Evolutionary conservation across 1,284 basidiomycete genomes (phyloP).

Genomic region (Leccinum pachyderme): DNA sequence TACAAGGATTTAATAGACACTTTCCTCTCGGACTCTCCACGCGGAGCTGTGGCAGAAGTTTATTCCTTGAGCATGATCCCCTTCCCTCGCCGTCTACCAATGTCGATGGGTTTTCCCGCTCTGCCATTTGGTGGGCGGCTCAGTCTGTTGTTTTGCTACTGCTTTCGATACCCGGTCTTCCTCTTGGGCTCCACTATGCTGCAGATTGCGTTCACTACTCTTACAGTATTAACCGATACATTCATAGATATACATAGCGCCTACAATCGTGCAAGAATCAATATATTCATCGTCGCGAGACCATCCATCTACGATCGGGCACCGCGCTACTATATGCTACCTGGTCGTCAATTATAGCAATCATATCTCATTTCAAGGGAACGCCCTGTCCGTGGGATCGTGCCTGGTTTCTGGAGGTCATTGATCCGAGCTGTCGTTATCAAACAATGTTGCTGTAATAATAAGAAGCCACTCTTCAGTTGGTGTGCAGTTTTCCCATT

Average conservation of each 20-base stretch:
- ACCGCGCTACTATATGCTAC: background rate
- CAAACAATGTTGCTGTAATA: background rate
- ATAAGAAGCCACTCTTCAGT: background rate
- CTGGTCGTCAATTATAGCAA: background rate
- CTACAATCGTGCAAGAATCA: slow-evolving; percentile 1
- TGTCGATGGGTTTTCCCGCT: background rate
- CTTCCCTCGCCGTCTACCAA: background rate
- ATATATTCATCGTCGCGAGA: background rate
- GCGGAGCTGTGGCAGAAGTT: background rate
- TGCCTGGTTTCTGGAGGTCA: background rate
- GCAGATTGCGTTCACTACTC: background rate
- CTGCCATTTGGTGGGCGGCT: background rate
- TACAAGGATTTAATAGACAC: background rate
- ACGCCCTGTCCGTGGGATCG: background rate
- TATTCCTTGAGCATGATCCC: slow-evolving; percentile 7
- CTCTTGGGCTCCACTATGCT: background rate
- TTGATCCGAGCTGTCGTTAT: background rate
- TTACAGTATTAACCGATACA: background rate
- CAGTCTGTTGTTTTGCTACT: background rate
- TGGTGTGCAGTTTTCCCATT: background rate
- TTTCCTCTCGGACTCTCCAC: background rate
- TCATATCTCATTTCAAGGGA: background rate
- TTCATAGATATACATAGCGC: slow-evolving; percentile 12
- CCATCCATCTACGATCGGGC: background rate
- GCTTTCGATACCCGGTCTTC: background rate